These are phyloP conservation scores for Purpureocillium takamizusanense DNA, from an alignment of 2,329 filamentous ascomycete species.

Conservation along the genomic window DNA sequence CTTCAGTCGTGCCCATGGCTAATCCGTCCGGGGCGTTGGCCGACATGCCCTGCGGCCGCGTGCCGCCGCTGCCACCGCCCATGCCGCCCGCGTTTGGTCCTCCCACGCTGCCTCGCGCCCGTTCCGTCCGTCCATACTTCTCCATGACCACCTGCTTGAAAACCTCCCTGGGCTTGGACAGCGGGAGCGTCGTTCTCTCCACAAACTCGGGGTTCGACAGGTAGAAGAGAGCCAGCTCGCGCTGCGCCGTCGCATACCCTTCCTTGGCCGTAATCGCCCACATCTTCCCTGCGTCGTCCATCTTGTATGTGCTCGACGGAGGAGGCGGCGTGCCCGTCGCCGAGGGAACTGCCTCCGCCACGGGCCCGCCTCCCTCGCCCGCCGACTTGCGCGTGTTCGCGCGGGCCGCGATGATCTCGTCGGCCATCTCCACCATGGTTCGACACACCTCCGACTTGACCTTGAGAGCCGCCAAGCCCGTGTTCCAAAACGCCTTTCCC, in stretches of 20 bases:
- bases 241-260: slow-evolving; percentile 71
- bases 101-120: slow-evolving; percentile 13
- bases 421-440: slow-evolving; percentile 60
- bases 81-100: slow-evolving; percentile 12
- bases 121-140: slow-evolving; percentile 40
- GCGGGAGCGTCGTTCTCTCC: slow-evolving; percentile 68
- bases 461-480: slow-evolving; percentile 76
- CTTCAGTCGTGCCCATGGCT: slow-evolving; percentile 24
- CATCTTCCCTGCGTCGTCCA: slow-evolving; percentile 79
- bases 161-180: slow-evolving; percentile 77
- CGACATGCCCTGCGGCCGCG: slow-evolving; percentile 9
- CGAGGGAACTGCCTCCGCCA: slow-evolving; percentile 21
- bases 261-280: slow-evolving; percentile 92
- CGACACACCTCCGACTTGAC: slow-evolving; percentile 82
- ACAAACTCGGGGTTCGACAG: slow-evolving; percentile 85
- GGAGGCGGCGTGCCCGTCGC: slow-evolving; percentile 33
- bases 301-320: slow-evolving; percentile 53
- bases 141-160: slow-evolving; percentile 86
- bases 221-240: slow-evolving; percentile 89
- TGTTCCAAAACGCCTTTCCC: slow-evolving; percentile 82
- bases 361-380: slow-evolving; percentile 19
- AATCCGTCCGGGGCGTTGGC: slow-evolving; percentile 11
- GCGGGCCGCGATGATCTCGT: slow-evolving; percentile 49
- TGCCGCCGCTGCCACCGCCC: slow-evolving; percentile 13
- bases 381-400: slow-evolving; percentile 49